These are phyloP conservation scores for Fusarium camptoceras DNA, from an alignment of 2,329 filamentous ascomycete genomes.

Conservation along the genomic window DNA sequence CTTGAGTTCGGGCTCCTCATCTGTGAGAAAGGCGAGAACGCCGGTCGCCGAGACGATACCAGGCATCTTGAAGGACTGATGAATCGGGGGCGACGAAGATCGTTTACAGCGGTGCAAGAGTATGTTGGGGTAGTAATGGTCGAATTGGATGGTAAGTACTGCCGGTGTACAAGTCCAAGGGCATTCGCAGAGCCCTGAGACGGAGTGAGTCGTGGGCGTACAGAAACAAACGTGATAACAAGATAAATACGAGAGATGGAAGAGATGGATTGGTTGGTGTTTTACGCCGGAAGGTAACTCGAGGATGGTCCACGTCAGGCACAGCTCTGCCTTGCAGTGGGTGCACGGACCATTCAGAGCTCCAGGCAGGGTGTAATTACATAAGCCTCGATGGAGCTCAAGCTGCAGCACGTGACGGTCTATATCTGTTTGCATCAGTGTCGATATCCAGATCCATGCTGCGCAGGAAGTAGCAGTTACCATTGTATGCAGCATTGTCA, in stretches of 20 bases:
- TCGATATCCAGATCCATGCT: background rate
- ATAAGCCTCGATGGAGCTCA: constrained; percentile 11
- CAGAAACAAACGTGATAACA: constrained; percentile 19
- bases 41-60: constrained; percentile 94
- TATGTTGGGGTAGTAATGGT: constrained; percentile 29
- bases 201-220: constrained; percentile 10
- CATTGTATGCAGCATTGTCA: background rate
- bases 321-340: constrained; percentile 54
- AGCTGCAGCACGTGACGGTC: constrained; percentile 18
- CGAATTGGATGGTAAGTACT: constrained; percentile 29
- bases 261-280: constrained; percentile 43
- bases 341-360: constrained; percentile 46
- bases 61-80: constrained; percentile 72
- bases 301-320: constrained; percentile 60
- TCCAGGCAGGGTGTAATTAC: constrained; percentile 42
- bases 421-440: background rate
- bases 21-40: constrained; percentile 92
- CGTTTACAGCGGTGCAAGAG: constrained; percentile 35
- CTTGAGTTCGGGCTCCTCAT: constrained; percentile 93
- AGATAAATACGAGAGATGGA: constrained; percentile 30
- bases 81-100: constrained; percentile 35
- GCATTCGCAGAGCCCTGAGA: constrained; percentile 36
- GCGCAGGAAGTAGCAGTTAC: background rate
- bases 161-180: constrained; percentile 39
- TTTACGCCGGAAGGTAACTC: constrained; percentile 48